Evolutionary conservation across 768 basidiomycete species (phyloP).

Genomic region (Cyclocybe cylindracea): DNA sequence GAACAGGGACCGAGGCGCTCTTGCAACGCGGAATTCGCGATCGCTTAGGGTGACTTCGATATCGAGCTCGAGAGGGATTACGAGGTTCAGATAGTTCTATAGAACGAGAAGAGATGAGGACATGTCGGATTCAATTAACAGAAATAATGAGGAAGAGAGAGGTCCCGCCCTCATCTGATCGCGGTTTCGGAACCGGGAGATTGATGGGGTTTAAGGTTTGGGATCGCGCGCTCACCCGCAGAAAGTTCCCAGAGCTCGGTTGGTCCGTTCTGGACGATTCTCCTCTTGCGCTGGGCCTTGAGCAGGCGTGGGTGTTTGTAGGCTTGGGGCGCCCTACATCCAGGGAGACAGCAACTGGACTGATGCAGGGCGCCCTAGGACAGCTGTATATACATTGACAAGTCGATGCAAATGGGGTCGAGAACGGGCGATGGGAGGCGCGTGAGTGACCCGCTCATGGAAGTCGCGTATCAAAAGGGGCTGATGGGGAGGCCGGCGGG

Average conservation of each 20-base stretch:
- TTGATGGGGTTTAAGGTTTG: conserved; percentile 22
- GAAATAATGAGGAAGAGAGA: background rate
- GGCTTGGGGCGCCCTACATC: background rate
- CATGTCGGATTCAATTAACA: background rate
- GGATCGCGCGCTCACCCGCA: conserved; percentile 17
- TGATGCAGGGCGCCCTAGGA: too few species aligned
- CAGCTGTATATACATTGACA: too few species aligned
- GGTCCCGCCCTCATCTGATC: conserved; percentile 3
- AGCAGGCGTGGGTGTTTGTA: conserved; percentile 2
- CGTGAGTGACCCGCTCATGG: too few species aligned
- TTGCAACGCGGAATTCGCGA: too few species aligned
- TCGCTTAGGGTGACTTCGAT: too few species aligned
- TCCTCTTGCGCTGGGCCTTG: conserved; percentile 6
- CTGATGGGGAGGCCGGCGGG: too few species aligned
- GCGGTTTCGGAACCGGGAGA: conserved; percentile 15
- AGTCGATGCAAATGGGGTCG: too few species aligned
- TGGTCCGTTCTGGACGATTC: conserved; percentile 8
- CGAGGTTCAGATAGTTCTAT: too few species aligned
- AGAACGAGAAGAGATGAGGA: background rate
- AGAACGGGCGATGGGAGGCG: too few species aligned
- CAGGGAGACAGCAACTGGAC: background rate
- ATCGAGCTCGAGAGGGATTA: too few species aligned
- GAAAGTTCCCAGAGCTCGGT: conserved; percentile 9
- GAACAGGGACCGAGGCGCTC: too few species aligned
- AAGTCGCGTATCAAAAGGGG: too few species aligned